Conservation (phyloP, 805 yeast genomes). For the Debaryomyces tyrocola region DNA sequence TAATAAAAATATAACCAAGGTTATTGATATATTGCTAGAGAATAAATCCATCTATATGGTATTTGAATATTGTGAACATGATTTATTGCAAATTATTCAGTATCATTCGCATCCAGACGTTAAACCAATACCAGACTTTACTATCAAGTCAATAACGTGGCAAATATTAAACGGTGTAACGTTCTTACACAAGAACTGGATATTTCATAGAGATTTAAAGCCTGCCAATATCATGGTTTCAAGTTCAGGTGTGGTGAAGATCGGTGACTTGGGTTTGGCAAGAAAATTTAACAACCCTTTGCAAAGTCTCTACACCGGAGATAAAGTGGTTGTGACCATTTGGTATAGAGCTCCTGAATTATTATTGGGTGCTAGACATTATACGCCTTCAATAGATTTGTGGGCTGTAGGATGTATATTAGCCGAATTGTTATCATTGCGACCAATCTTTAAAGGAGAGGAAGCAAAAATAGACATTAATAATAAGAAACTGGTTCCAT, state of each 20-base stretch:
- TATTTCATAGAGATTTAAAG: conserved; percentile 90
- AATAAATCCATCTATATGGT: conserved; percentile 91
- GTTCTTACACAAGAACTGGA: conserved; percentile 93
- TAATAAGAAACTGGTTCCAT: conserved; percentile 87
- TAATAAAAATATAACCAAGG: conserved; percentile 75
- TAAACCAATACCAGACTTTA: conserved; percentile 72
- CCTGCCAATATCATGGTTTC: conserved; percentile 99
- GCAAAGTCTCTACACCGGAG: conserved; percentile 86
- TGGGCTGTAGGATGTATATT: conserved; percentile 97
- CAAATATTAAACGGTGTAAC: conserved; percentile 91
- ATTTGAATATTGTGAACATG: conserved; percentile 96
- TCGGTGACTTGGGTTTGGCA: conserved; percentile 93
- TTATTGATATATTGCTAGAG: conserved; percentile 83
- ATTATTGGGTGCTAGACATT: conserved; percentile 86
- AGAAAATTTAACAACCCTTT: conserved; percentile 83
- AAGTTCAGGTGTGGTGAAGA: conserved; percentile 83
- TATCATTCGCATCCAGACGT: conserved; percentile 89
- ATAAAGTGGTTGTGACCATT: conserved; percentile 93
- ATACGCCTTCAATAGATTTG: conserved; percentile 86
- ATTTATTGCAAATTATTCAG: conserved; percentile 89
- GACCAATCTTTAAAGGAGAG: conserved; percentile 97
- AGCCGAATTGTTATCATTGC: conserved; percentile 82
- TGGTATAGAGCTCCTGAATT: conserved; percentile 97
- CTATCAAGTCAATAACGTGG: conserved; percentile 84
- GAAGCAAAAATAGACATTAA: conserved; percentile 86